phyloP scores from a whole-genome alignment of 257 asterid genomes.

The Nicotiana otophora region DNA sequence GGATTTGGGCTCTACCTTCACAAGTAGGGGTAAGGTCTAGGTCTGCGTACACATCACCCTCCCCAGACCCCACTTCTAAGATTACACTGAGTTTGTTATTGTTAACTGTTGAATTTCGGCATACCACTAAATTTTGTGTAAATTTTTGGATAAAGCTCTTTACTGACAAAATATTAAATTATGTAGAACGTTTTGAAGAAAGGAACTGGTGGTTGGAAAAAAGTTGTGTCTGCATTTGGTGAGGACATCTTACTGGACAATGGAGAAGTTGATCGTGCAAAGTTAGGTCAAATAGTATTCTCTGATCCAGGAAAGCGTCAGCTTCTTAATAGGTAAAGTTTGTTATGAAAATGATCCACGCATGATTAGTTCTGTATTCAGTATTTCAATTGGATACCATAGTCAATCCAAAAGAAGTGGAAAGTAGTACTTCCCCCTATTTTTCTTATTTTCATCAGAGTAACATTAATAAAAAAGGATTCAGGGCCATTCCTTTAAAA shows the following conservation, averaged over 20 bases:
- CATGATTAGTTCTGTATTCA: not conserved
- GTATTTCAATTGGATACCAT: not conserved
- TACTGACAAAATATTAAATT: not conserved
- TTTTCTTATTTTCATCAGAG: not conserved
- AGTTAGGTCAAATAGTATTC: slow-evolving; percentile 78
- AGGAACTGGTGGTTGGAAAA: slow-evolving; percentile 89
- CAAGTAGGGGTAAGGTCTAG: too few relatives aligned
- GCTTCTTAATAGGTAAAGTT: slow-evolving; percentile 75
- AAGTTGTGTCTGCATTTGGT: slow-evolving; percentile 77
- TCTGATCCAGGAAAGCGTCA: slow-evolving; percentile 69
- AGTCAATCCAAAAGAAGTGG: not conserved
- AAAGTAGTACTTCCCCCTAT: not conserved
- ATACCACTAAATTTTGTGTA: not conserved
- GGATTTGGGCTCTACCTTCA: not conserved
- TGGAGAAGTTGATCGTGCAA: slow-evolving; percentile 85
- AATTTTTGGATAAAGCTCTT: not conserved
- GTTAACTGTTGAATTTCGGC: not conserved
- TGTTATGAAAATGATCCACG: not conserved
- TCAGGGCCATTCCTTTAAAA: not conserved
- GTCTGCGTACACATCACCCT: too few relatives aligned
- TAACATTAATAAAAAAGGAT: not conserved
- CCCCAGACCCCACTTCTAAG: too few relatives aligned
- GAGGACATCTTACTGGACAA: slow-evolving; percentile 55
- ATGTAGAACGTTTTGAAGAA: slow-evolving; percentile 62
- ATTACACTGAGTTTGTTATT: too few relatives aligned